A percentile compares a stretch with the other conserved stretches of the same genome.
Conservation (phyloP, 208 protist species). For the Acanthamoeba sp. region DNA sequence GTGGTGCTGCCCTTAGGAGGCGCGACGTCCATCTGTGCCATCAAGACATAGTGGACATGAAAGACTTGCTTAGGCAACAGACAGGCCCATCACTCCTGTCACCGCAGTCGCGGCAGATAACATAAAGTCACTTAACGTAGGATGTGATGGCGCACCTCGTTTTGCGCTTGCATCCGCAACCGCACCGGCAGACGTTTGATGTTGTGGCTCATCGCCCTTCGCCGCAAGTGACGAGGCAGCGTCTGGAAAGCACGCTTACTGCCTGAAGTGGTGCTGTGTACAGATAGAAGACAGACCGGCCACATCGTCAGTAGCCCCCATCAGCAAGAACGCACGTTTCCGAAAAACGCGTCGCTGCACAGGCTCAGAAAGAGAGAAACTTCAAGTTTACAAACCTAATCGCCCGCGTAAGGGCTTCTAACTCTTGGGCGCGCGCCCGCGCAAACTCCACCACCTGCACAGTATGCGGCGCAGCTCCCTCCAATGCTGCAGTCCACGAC, state of each 20-base stretch:
- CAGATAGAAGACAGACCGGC: background rate
- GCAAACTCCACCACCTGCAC: conserved; percentile 71
- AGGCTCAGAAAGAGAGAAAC: background rate
- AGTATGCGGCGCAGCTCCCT: conserved; percentile 3
- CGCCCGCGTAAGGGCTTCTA: conserved; percentile 16
- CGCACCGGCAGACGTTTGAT: conserved; percentile 83
- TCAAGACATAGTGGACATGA: background rate
- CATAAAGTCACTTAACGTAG: too few relatives aligned
- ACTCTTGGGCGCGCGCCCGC: conserved; percentile 19
- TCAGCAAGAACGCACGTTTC: too few relatives aligned
- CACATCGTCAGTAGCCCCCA: too few relatives aligned
- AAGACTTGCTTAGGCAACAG: too few relatives aligned
- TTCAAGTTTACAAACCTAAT: background rate
- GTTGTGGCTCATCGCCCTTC: conserved; percentile 88
- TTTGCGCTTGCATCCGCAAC: conserved; percentile 74
- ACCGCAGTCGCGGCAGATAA: too few relatives aligned
- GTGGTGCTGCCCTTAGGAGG: conserved; percentile 38
- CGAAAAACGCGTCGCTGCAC: too few relatives aligned
- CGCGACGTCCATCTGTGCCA: conserved; percentile 3
- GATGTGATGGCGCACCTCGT: background rate
- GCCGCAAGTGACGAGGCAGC: conserved; percentile 84
- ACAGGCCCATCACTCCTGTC: too few relatives aligned
- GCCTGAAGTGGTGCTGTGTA: conserved; percentile 24
- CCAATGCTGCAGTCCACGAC: conserved; percentile 48
- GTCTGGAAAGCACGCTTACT: conserved; percentile 82